Evolutionary conservation across 768 basidiomycete genomes (phyloP).

Genomic region (Boletus huronensis): DNA sequence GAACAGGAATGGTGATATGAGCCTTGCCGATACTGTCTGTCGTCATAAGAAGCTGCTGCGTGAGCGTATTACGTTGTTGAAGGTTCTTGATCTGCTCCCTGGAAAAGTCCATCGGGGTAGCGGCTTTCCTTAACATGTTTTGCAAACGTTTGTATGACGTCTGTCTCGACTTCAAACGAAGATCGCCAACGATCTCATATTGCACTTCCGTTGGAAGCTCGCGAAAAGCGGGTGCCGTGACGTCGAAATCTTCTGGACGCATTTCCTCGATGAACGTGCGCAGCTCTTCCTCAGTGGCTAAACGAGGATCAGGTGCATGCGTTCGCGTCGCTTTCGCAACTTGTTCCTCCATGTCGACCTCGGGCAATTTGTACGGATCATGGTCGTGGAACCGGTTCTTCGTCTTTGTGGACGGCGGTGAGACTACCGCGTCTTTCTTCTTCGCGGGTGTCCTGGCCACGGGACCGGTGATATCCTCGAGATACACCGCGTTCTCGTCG

Average conservation of each 20-base stretch:
- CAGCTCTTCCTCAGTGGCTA: conserved; percentile 96
- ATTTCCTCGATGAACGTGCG: conserved; percentile 93
- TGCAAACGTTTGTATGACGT: conserved; percentile 89
- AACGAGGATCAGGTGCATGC: conserved; percentile 75
- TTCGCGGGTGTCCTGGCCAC: conserved; percentile 49
- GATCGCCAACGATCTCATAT: conserved; percentile 96
- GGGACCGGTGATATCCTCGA: conserved; percentile 75
- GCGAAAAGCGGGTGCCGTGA: conserved; percentile 83
- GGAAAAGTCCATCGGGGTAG: conserved; percentile 91
- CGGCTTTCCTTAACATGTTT: conserved; percentile 77
- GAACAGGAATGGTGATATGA: conserved; percentile 83
- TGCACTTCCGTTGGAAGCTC: conserved; percentile 94
- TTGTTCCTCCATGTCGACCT: conserved; percentile 64
- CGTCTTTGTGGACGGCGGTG: conserved; percentile 51
- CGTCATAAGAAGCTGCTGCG: conserved; percentile 88
- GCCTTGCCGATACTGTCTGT: conserved; percentile 92
- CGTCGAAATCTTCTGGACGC: conserved; percentile 93
- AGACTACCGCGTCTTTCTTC: conserved; percentile 27
- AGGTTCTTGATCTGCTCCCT: conserved; percentile 93
- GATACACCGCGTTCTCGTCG: conserved; percentile 75
- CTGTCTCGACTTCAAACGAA: conserved; percentile 91
- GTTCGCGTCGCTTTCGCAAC: conserved; percentile 61
- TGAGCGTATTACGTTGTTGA: conserved; percentile 82
- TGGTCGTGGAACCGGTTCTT: conserved; percentile 68
- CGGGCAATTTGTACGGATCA: conserved; percentile 93